Conservation (phyloP, 305 asterid genomes). For the Euphrasia arctica region DNA sequence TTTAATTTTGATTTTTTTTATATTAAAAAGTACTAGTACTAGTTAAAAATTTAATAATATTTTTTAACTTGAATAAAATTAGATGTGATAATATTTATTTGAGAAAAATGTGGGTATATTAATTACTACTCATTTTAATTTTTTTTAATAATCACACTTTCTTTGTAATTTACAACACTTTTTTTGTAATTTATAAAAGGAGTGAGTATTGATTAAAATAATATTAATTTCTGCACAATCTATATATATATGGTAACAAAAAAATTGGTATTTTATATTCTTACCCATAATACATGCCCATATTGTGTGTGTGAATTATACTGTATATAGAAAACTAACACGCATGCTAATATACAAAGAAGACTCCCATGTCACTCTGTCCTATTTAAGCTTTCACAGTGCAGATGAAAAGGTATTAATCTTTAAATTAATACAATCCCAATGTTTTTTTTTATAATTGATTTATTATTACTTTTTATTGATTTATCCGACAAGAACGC, state of each 20-base stretch:
- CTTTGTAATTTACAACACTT: no score
- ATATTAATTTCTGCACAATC: slow-evolving; percentile 24
- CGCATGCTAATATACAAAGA: slow-evolving; percentile 33
- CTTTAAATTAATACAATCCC: slow-evolving; percentile 34
- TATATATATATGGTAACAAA: slow-evolving; percentile 10
- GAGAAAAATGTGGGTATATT: no score
- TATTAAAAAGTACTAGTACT: no score
- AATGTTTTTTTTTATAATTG: not conserved
- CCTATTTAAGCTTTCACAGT: slow-evolving; percentile 27
- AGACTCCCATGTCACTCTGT: slow-evolving; percentile 29
- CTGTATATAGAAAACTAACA: not conserved
- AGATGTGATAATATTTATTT: no score
- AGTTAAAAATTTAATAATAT: no score
- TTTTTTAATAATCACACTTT: no score
- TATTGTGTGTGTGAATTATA: not conserved
- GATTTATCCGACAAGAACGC: not conserved
- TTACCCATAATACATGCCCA: slow-evolving; percentile 40
- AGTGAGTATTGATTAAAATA: no score
- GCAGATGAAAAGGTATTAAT: slow-evolving; percentile 43
- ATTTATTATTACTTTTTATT: no score
- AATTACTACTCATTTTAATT: no score
- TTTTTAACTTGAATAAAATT: no score
- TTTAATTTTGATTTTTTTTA: no score
- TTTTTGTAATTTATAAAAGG: no score
- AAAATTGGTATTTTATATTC: slow-evolving; percentile 20